phyloP scores from a whole-genome alignment of 805 yeast species.

The Cyberlindnera misumaiensis region DNA sequence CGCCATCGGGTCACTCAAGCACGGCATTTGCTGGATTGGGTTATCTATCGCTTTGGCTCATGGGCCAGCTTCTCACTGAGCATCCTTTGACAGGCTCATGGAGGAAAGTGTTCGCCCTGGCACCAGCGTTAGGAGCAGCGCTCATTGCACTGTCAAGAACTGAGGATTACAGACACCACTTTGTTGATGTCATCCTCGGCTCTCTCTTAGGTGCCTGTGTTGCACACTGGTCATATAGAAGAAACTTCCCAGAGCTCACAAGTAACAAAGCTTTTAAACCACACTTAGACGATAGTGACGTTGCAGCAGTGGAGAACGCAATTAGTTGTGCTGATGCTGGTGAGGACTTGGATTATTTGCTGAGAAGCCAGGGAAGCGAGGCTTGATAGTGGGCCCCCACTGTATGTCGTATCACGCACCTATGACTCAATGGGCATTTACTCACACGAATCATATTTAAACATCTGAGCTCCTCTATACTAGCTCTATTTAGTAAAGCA shows the following conservation, averaged over 20 bases:
- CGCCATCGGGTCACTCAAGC: constrained; percentile 79
- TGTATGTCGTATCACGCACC: too few relatives aligned
- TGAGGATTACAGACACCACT: constrained; percentile 91
- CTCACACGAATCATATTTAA: too few relatives aligned
- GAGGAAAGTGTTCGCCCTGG: constrained; percentile 46
- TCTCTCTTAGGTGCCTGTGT: constrained; percentile 53
- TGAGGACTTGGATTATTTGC: constrained; percentile 7
- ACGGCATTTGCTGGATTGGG: constrained; percentile 64
- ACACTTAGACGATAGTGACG: constrained; percentile 33
- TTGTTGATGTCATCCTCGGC: constrained; percentile 76
- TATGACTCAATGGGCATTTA: constrained; percentile 1
- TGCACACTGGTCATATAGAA: constrained; percentile 40
- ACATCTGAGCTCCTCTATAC: too few relatives aligned
- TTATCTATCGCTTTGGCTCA: constrained; percentile 55
- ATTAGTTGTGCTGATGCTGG: constrained; percentile 16
- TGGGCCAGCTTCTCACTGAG: constrained; percentile 55
- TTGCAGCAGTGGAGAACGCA: constrained; percentile 8
- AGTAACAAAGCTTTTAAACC: constrained; percentile 33
- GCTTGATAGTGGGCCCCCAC: too few relatives aligned
- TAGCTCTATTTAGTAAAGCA: too few relatives aligned
- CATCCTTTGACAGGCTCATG: constrained; percentile 50
- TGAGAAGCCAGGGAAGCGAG: not conserved
- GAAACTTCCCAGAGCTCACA: constrained; percentile 33
- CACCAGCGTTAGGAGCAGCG: constrained; percentile 64
- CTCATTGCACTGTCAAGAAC: constrained; percentile 82